These are phyloP conservation scores for Clonostachys rosea DNA, from an alignment of 2,329 filamentous ascomycete species.

Conservation along the genomic window DNA sequence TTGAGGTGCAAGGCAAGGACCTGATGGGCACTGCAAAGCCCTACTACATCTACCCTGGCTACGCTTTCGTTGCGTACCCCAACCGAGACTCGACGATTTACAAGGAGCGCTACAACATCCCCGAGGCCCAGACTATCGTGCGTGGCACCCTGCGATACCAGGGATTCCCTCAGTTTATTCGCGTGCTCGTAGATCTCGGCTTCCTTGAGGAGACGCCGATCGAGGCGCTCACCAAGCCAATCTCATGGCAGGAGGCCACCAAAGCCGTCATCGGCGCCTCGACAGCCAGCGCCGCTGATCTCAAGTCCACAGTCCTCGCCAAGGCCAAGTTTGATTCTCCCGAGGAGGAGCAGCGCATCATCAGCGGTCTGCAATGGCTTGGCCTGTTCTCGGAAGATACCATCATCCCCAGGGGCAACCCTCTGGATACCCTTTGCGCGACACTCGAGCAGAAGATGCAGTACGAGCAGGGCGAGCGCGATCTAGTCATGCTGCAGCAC, in stretches of 20 bases:
- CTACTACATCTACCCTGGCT: conserved; percentile 87
- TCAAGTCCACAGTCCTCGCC: conserved; percentile 67
- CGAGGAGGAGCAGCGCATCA: conserved; percentile 65
- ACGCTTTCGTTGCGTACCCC: conserved; percentile 85
- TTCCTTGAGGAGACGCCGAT: conserved; percentile 73
- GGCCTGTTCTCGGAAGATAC: conserved; percentile 62
- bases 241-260: conserved; percentile 82
- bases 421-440: conserved; percentile 86
- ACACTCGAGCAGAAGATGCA: conserved; percentile 89
- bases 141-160: conserved; percentile 67
- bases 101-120: conserved; percentile 85
- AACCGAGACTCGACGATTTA: conserved; percentile 89
- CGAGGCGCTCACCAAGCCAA: conserved; percentile 60
- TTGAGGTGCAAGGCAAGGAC: conserved; percentile 57
- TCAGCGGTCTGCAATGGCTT: conserved; percentile 70
- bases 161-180: conserved; percentile 89
- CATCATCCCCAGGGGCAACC: conserved; percentile 71
- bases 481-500: conserved; percentile 77
- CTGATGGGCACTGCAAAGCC: conserved; percentile 87
- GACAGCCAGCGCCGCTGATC: conserved; percentile 62
- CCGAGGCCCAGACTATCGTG: conserved; percentile 86
- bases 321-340: conserved; percentile 69
- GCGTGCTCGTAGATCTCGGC: conserved; percentile 80
- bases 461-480: conserved; percentile 77
- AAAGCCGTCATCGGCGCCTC: conserved; percentile 68